A percentile compares a stretch with the other conserved stretches of the same genome.
These are phyloP conservation scores for Linderniella brevidens DNA, from an alignment of 257 asterid genomes.

Conservation along the genomic window DNA sequence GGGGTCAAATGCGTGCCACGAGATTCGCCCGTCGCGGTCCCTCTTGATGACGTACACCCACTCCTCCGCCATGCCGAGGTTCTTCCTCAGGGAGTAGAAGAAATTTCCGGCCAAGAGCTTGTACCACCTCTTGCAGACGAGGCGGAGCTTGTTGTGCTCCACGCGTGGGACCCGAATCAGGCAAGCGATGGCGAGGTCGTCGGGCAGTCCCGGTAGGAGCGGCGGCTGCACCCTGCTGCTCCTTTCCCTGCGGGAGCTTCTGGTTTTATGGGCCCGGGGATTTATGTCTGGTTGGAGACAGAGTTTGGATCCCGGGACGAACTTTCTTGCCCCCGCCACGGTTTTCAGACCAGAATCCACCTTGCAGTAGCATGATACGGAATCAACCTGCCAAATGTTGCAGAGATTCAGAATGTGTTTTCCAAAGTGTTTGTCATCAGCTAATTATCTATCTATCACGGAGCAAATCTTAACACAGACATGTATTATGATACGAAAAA, in stretches of 20 bases:
- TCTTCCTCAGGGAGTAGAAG: slow-evolving; percentile 39
- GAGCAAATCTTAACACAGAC: slow-evolving; percentile 1
- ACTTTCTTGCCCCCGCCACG: slow-evolving; percentile 45
- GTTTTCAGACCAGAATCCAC: slow-evolving; percentile 47
- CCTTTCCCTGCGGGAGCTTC: slow-evolving; percentile 34
- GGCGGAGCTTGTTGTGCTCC: slow-evolving; percentile 39
- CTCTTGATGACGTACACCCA: slow-evolving; percentile 46
- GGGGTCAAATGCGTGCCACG: slow-evolving; percentile 57
- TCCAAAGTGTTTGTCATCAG: not conserved
- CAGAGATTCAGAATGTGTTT: slow-evolving; percentile 2
- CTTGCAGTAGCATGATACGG: slow-evolving; percentile 53
- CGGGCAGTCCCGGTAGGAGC: slow-evolving; percentile 48
- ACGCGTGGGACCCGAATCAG: slow-evolving; percentile 49
- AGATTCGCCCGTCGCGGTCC: slow-evolving; percentile 41
- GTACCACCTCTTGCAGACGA: slow-evolving; percentile 50
- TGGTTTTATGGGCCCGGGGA: slow-evolving; percentile 40
- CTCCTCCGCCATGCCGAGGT: slow-evolving; percentile 50
- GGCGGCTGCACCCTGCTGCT: slow-evolving; percentile 45
- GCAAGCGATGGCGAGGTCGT: slow-evolving; percentile 54
- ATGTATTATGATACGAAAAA: not conserved
- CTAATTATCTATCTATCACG: not conserved
- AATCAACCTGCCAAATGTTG: slow-evolving; percentile 41
- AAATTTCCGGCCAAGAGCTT: slow-evolving; percentile 43
- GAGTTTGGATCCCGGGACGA: slow-evolving; percentile 46
- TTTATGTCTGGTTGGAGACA: slow-evolving; percentile 46